Evolutionary conservation across 2,329 filamentous ascomycete species (phyloP), one percentile per base, ranked within the genome.

Genomic region (Colletotrichum neosansevieriae): DNA sequence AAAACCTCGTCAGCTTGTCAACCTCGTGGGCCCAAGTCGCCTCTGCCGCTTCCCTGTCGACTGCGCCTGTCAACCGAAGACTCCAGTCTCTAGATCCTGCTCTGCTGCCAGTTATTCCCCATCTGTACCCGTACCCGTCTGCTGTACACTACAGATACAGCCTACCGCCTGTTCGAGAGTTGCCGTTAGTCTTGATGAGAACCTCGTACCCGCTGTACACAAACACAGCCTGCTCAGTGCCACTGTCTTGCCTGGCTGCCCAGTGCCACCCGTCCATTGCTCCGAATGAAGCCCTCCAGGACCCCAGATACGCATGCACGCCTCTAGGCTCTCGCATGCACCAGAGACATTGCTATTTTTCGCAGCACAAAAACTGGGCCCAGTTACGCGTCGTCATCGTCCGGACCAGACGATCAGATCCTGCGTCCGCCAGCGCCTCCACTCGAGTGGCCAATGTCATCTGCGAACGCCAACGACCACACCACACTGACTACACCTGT

Each of bases 371-470:
- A 69, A 69, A 19, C 49, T 58, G 66, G 66, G 49, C 42, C 66
- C 34, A 40, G 53, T 69, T 66, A 69, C 66, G 66, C 66, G 66
- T 69, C 66, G 54, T 66, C 56, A 32, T 66, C 56, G 21, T 47
- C 44, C 50, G 15, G 24, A 36, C 19, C 34, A 32, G 50, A 49
- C 40, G 40, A 40, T 63, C 50, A 21, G 44, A 53, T 51, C 58
- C 53, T 29, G 36, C 36, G 15, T 38, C 17, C 11, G 29, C 59
- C 49, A 36, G 49, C 50, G 38, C 59, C 59, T 45, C 59, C 49
- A 63, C 58, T 21, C 4, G 11, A 44, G 36, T 53, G 58, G 47
- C 58, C 58, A 61, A 61, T 53, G 45, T 53, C 58, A 44, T 36
- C 47, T 13, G 58, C 17, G 24, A n/a, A 62, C 59, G 17, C 21